A percentile compares a stretch with the other conserved stretches of the same genome.
phyloP scores from a whole-genome alignment of 495 filamentous ascomycete species.

The Penicillium malachiteum region DNA sequence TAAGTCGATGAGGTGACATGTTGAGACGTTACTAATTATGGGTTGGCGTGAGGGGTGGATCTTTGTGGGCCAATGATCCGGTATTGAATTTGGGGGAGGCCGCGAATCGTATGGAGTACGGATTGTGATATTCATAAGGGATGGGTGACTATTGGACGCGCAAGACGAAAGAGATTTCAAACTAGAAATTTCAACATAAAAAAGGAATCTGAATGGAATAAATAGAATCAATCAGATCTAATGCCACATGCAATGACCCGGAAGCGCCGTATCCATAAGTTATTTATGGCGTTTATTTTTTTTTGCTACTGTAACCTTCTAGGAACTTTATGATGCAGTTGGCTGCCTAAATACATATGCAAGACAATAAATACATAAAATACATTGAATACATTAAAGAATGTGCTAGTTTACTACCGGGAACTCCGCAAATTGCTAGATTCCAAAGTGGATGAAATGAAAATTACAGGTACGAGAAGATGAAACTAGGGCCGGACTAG shows the following conservation, averaged over 20 bases:
- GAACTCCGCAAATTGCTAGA: not conserved
- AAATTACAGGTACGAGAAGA: not conserved
- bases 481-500: constrained; percentile 18
- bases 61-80: not conserved
- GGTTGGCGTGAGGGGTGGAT: constrained; percentile 4
- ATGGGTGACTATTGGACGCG: not conserved
- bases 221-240: too few relatives aligned
- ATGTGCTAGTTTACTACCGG: not conserved
- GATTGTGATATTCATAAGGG: not conserved
- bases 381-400: not conserved
- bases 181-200: too few relatives aligned
- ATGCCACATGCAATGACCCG: too few relatives aligned
- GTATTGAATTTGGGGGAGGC: not conserved
- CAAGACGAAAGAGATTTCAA: not conserved
- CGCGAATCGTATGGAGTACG: not conserved
- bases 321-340: not conserved
- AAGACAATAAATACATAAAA: not conserved
- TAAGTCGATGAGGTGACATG: constrained; percentile 2
- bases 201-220: too few relatives aligned
- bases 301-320: not conserved
- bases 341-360: not conserved
- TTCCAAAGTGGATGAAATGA: not conserved
- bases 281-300: too few relatives aligned
- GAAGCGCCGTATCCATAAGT: too few relatives aligned
- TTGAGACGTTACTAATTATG: constrained; percentile 12